Evolutionary conservation across 257 asterid genomes (phyloP).

Genomic region (Solanum medicagineum): DNA sequence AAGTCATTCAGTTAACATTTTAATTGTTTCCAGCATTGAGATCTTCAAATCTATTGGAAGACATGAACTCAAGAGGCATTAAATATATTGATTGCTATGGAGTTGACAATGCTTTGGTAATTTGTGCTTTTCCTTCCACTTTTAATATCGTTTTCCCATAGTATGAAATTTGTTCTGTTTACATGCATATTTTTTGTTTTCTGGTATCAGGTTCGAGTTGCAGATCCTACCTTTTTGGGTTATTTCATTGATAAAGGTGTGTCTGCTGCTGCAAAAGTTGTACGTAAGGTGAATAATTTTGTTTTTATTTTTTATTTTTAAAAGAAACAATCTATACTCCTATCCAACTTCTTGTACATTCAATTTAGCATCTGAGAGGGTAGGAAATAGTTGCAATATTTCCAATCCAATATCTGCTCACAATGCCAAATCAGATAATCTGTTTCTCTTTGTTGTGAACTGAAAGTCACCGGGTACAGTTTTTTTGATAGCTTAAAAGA

Average conservation of each 20-base stretch:
- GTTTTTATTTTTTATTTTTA: neutral
- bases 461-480: neutral
- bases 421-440: neutral
- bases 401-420: neutral
- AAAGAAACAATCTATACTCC: neutral
- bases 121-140: slow-evolving; percentile 8
- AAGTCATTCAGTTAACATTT: slow-evolving; percentile 3
- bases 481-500: neutral
- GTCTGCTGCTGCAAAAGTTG: slow-evolving; percentile 93
- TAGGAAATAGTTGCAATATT: neutral
- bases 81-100: slow-evolving; percentile 91
- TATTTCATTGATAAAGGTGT: slow-evolving; percentile 84
- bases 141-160: neutral
- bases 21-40: slow-evolving; percentile 55
- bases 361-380: neutral
- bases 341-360: neutral
- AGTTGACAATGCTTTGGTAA: slow-evolving; percentile 92
- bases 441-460: neutral
- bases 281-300: slow-evolving; percentile 31
- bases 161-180: neutral
- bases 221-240: slow-evolving; percentile 96
- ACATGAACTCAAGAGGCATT: slow-evolving; percentile 80
- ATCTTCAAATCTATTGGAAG: slow-evolving; percentile 70
- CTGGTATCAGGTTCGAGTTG: slow-evolving; percentile 74
- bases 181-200: slow-evolving; percentile 1